These are phyloP conservation scores for Aspergillus intermedius DNA, from an alignment of 2,329 filamentous ascomycete genomes.

Conservation along the genomic window DNA sequence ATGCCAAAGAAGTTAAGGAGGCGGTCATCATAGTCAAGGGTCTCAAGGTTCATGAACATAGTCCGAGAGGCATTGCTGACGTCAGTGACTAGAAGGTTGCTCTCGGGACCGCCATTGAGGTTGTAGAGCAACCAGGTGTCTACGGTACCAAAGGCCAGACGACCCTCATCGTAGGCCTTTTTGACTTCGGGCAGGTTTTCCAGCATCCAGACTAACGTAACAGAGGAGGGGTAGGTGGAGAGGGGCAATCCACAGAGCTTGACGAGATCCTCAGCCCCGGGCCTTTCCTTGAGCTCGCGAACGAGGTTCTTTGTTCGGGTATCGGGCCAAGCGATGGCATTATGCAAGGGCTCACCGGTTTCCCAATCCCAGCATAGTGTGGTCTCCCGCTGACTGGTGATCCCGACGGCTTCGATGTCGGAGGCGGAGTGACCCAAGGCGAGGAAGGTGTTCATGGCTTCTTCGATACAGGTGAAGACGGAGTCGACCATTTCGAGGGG, in stretches of 20 bases:
- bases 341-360: conserved; percentile 73
- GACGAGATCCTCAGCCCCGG: conserved; percentile 62
- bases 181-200: conserved; percentile 63
- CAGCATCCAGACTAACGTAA: conserved; percentile 78
- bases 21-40: conserved; percentile 69
- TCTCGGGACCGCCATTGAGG: conserved; percentile 63
- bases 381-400: conserved; percentile 88
- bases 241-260: conserved; percentile 73
- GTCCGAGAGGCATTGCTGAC: conserved; percentile 82
- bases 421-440: conserved; percentile 60
- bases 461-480: conserved; percentile 72
- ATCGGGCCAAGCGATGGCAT: conserved; percentile 87
- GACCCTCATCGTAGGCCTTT: conserved; percentile 67
- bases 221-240: conserved; percentile 80
- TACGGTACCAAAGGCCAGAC: conserved; percentile 77
- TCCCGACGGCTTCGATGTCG: conserved; percentile 70
- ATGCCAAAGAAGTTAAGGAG: conserved; percentile 75
- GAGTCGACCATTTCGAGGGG: conserved; percentile 68
- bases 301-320: conserved; percentile 72
- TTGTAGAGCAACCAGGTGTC: conserved; percentile 84
- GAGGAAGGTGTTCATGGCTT: conserved; percentile 64
- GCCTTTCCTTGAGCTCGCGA: conserved; percentile 63
- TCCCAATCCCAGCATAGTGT: conserved; percentile 76
- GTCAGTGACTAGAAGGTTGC: conserved; percentile 72
- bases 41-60: conserved; percentile 89